These are phyloP conservation scores for Cadophora malorum DNA, from an alignment of 2,329 filamentous ascomycete genomes.

Conservation along the genomic window DNA sequence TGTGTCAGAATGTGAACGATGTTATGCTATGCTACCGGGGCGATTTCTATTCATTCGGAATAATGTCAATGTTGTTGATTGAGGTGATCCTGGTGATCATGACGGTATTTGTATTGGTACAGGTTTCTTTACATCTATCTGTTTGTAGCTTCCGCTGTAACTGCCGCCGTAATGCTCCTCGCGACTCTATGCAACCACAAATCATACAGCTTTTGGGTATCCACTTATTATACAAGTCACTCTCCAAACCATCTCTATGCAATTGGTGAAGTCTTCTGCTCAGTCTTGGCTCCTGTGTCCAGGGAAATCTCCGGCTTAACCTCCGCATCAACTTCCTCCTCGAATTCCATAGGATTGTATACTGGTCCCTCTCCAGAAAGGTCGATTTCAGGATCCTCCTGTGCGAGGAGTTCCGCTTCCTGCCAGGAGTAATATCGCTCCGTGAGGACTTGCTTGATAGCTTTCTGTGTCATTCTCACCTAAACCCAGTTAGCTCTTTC, in stretches of 20 bases:
- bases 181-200: constrained; percentile 10
- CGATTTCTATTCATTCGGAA: neutral
- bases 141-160: constrained; percentile 14
- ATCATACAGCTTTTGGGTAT: constrained; percentile 21
- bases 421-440: constrained; percentile 91
- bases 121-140: constrained; percentile 18
- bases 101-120: constrained; percentile 24
- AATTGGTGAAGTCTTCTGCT: constrained; percentile 25
- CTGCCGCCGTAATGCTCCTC: neutral
- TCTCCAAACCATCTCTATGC: constrained; percentile 17
- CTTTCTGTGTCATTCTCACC: constrained; percentile 78
- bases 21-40: constrained; percentile 30
- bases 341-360: constrained; percentile 40
- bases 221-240: constrained; percentile 21
- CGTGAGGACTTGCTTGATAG: constrained; percentile 84
- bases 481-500: constrained; percentile 48
- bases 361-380: constrained; percentile 42
- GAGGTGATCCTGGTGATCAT: constrained; percentile 1
- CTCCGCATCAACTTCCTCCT: constrained; percentile 32
- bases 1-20: constrained; percentile 35
- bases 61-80: neutral
- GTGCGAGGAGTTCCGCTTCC: constrained; percentile 72
- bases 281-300: constrained; percentile 27
- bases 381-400: constrained; percentile 71
- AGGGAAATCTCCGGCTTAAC: constrained; percentile 26